Conservation (phyloP, 768 basidiomycete species). For the Hypholoma fasciculare region DNA sequence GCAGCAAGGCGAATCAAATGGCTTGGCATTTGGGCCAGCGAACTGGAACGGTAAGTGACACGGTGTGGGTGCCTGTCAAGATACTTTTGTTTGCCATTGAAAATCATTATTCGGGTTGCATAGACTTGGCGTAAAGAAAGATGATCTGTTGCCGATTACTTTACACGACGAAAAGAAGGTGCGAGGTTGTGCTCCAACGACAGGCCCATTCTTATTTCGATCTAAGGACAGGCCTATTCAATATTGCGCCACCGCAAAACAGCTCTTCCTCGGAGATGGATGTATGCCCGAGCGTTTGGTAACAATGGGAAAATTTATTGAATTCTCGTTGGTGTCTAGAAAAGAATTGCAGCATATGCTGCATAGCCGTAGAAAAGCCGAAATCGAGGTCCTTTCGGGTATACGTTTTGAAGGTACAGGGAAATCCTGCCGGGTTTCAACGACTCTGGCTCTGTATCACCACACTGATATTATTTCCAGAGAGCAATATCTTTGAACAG, state of each 20-base stretch:
- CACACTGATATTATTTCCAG: neutral
- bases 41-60: constrained; percentile 56
- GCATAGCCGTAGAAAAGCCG: constrained; percentile 83
- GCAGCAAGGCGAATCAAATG: constrained; percentile 72
- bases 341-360: constrained; percentile 82
- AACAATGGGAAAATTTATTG: neutral
- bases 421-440: neutral
- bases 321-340: constrained; percentile 37
- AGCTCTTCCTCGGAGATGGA: constrained; percentile 64
- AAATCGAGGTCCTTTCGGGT: constrained; percentile 71
- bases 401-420: neutral
- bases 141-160: constrained; percentile 68
- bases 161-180: constrained; percentile 78
- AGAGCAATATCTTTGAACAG: neutral
- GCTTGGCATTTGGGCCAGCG: constrained; percentile 75
- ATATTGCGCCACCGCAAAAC: constrained; percentile 51
- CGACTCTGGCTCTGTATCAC: neutral
- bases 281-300: constrained; percentile 35
- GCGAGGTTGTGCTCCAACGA: neutral
- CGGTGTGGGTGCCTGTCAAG: too few species aligned
- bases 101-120: neutral
- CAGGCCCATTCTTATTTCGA: neutral
- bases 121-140: constrained; percentile 62
- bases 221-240: constrained; percentile 48
- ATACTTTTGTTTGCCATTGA: too few species aligned